Conservation (phyloP, 1,284 basidiomycete species). For the Waitea zeae region DNA sequence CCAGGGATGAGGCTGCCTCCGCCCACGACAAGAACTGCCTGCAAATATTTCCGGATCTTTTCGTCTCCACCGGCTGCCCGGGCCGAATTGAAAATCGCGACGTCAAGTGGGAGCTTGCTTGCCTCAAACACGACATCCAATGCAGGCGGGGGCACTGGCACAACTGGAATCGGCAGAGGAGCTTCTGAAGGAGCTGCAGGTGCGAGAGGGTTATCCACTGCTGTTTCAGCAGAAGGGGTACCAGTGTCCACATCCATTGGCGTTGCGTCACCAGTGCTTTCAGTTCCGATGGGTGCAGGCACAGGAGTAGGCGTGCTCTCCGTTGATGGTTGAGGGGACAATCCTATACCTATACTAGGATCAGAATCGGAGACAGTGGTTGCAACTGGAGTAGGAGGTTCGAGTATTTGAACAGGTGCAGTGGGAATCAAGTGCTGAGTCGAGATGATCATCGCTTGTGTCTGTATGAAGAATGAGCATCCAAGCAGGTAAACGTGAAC, state of each 20-base stretch:
- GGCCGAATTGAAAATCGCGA: slow-evolving; percentile 86
- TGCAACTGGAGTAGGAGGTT: background rate
- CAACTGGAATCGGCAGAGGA: slow-evolving; percentile 1
- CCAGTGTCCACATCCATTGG: slow-evolving; percentile 7
- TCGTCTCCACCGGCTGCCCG: slow-evolving; percentile 77
- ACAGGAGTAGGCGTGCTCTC: too few species aligned
- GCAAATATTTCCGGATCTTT: slow-evolving; percentile 78
- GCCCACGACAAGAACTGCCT: slow-evolving; percentile 81
- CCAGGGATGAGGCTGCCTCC: slow-evolving; percentile 61
- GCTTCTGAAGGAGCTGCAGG: slow-evolving; percentile 5
- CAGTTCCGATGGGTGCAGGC: too few species aligned
- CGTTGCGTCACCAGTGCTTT: slow-evolving; percentile 10
- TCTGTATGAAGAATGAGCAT: slow-evolving; percentile 23
- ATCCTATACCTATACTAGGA: too few species aligned
- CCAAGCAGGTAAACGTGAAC: slow-evolving; percentile 4
- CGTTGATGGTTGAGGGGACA: too few species aligned
- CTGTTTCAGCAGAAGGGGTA: slow-evolving; percentile 6
- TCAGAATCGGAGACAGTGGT: too few species aligned
- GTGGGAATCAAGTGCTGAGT: slow-evolving; percentile 47
- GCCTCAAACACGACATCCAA: slow-evolving; percentile 78
- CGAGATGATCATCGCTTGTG: slow-evolving; percentile 73
- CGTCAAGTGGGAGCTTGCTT: slow-evolving; percentile 82
- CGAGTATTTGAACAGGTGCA: background rate
- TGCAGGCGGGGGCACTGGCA: slow-evolving; percentile 4
- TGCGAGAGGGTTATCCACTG: slow-evolving; percentile 6